Conservation (phyloP, 225 moss, liverwort and hornwort genomes). For the Bryum argenteum region DNA sequence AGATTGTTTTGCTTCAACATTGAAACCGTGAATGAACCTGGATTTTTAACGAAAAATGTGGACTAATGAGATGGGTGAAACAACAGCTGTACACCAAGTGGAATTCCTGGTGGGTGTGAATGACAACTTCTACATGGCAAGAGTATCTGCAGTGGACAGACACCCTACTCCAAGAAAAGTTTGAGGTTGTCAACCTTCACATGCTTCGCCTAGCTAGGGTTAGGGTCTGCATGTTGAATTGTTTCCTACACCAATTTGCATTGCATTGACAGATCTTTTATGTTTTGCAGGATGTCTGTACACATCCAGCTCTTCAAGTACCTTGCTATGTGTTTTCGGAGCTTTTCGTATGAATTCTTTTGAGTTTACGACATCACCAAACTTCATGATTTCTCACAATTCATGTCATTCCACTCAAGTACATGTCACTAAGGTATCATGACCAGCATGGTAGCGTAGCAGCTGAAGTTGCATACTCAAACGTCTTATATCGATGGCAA, state of each 20-base stretch:
- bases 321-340: neutral
- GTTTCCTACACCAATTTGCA: neutral
- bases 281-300: neutral
- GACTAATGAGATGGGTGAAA: conserved; percentile 5
- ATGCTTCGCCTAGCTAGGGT: neutral
- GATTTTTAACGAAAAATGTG: neutral
- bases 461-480: neutral
- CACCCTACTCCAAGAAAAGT: neutral
- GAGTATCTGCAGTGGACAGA: neutral
- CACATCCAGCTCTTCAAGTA: neutral
- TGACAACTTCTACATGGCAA: conserved; percentile 1
- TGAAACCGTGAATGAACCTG: too few relatives aligned
- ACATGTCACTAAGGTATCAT: neutral
- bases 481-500: neutral
- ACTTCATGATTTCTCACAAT: too few relatives aligned
- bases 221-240: neutral
- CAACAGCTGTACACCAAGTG: neutral
- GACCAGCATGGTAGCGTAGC: neutral
- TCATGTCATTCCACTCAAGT: neutral
- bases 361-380: too few relatives aligned
- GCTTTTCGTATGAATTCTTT: neutral
- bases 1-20: too few relatives aligned
- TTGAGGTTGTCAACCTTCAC: neutral
- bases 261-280: neutral
- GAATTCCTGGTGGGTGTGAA: neutral